Base-by-base conservation (phyloP, 192 early-diverging fungal genomes). In the Coemansia sp. region DNA sequence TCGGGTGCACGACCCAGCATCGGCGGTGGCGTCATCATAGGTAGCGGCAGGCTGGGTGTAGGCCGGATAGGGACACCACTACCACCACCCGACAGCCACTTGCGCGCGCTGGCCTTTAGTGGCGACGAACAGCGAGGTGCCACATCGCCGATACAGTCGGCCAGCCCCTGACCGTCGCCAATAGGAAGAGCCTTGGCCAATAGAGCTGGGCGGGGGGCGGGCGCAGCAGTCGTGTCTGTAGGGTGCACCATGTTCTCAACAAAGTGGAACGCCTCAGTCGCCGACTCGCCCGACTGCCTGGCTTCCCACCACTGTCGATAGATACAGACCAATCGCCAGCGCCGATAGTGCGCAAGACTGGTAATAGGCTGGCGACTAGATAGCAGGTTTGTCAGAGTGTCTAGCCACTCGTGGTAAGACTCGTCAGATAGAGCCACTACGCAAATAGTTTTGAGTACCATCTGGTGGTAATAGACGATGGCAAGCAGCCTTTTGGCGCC, bases 241-340 rank as follows among this genome's bases (percentile, higher is more conserved):
- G 28, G n/a, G 14, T 56, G 10, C 0, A 56, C 14, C 53, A 37
- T 23, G 10, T 42, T 18, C 39, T 82, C 79, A 14, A 82, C 64
- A 31, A 69, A 67, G 35, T 36, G 23, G 28, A 82, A 50, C 9
- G 73, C 63, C 2, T 76, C 73, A 24, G 79, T 82, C 0, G 79
- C 79, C 9, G 73, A 65, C 42, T 82, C 73, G 14, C 70, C 61
- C 42, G 79, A 67, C 21, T 66, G 40, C 23, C 73, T 71, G 0
- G 71, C 64, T 38, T 67, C 70, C 80, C 80, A 83, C 80, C 75
- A 77, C 56, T 74, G 74, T 8, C 80, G 71, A 45, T 46, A 67
- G 65, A 83, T 77, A 18, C 46, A 71, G 39, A 83, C 56, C 20
- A 77, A 58, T 31, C 72, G 64, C 80, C 80, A 83, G 56, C 75